Evolutionary conservation across 2,329 filamentous ascomycete genomes (phyloP).

Genomic region (Lachnellula arida): DNA sequence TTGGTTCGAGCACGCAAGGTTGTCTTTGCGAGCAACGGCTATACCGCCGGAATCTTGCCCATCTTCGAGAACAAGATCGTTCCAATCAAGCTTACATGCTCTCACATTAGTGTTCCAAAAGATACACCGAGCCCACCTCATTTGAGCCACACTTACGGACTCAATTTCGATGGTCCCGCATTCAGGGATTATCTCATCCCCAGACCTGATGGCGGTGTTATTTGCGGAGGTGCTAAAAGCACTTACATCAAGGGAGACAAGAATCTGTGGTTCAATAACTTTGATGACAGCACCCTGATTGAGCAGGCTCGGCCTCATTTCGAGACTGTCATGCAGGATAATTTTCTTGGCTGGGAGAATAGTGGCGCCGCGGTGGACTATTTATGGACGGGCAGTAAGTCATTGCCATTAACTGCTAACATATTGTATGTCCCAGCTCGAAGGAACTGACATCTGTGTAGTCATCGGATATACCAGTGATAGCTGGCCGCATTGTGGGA

Average conservation of each 20-base stretch:
- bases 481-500: slow-evolving; percentile 39
- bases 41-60: slow-evolving; percentile 57
- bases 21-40: slow-evolving; percentile 63
- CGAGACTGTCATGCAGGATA: slow-evolving; percentile 43
- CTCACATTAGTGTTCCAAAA: slow-evolving; percentile 24
- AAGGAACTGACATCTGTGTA: slow-evolving; percentile 6
- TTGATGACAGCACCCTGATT: slow-evolving; percentile 43
- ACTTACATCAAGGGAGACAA: slow-evolving; percentile 18
- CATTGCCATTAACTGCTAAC: background rate
- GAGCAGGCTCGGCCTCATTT: slow-evolving; percentile 40
- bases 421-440: background rate
- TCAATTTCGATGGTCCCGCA: slow-evolving; percentile 34
- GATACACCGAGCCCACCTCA: slow-evolving; percentile 22
- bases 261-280: slow-evolving; percentile 40
- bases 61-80: slow-evolving; percentile 48
- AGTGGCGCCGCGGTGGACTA: slow-evolving; percentile 34
- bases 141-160: slow-evolving; percentile 33
- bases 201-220: slow-evolving; percentile 26
- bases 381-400: slow-evolving; percentile 20
- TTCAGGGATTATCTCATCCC: slow-evolving; percentile 25
- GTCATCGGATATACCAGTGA: slow-evolving; percentile 41
- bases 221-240: slow-evolving; percentile 37
- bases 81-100: slow-evolving; percentile 46
- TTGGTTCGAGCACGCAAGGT: slow-evolving; percentile 47
- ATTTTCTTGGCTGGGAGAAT: slow-evolving; percentile 46